These are phyloP conservation scores for Cutaneotrichosporon mucoides DNA, from an alignment of 1,284 basidiomycete species.

Conservation along the genomic window DNA sequence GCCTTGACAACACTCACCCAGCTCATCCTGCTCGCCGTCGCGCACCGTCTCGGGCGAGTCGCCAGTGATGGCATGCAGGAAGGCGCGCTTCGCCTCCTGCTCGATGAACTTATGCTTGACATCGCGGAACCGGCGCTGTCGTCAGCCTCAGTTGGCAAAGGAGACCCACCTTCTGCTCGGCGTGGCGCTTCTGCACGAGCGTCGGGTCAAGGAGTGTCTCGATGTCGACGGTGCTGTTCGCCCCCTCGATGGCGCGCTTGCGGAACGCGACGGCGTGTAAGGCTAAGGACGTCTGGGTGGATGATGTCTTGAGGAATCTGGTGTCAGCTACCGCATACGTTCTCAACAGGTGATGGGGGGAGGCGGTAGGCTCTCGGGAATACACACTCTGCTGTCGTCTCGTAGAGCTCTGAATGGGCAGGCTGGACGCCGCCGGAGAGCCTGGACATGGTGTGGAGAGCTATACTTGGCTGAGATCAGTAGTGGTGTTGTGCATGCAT, in stretches of 20 bases:
- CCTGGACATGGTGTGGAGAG: constrained; percentile 52
- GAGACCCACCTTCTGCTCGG: constrained; percentile 1
- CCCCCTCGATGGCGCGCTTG: background rate
- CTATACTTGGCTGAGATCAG: constrained; percentile 45
- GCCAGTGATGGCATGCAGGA: constrained; percentile 74
- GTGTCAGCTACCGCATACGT: background rate
- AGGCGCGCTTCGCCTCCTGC: constrained; percentile 79
- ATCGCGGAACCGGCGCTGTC: constrained; percentile 63
- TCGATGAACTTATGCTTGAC: constrained; percentile 81
- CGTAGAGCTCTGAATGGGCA: background rate
- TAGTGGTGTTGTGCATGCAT: constrained; percentile 58
- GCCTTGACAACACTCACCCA: constrained; percentile 29
- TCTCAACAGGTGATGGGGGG: no score
- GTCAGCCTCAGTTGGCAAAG: background rate
- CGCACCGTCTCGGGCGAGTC: constrained; percentile 69
- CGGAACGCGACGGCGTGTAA: background rate
- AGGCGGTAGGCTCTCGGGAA: no score
- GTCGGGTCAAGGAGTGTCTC: background rate
- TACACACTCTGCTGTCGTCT: background rate
- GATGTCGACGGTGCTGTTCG: background rate
- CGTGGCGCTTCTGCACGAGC: background rate
- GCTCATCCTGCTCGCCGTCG: constrained; percentile 65
- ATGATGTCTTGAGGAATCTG: constrained; percentile 1
- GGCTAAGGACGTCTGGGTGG: background rate
- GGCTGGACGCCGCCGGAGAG: background rate